Evolutionary conservation across 2,329 filamentous ascomycete species (phyloP).

Genomic region (Rachicladosporium sp.): DNA sequence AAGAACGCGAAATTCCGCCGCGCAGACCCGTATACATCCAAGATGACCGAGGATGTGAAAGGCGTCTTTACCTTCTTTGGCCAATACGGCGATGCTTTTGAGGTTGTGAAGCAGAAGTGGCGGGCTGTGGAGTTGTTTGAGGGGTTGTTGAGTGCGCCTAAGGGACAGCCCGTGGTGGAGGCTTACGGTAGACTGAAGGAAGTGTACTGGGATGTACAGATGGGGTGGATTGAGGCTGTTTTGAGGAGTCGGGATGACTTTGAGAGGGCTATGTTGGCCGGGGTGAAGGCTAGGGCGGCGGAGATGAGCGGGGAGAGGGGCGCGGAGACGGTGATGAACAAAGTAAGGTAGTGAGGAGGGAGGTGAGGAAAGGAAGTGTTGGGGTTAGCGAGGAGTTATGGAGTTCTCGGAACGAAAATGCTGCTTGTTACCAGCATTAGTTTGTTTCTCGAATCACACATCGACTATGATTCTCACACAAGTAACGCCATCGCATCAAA

Average conservation of each 20-base stretch:
- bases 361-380: too few species aligned
- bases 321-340: slow-evolving; percentile 86
- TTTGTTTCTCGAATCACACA: too few species aligned
- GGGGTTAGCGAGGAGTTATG: too few species aligned
- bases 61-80: slow-evolving; percentile 85
- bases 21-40: slow-evolving; percentile 76
- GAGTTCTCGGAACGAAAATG: too few species aligned
- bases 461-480: too few species aligned
- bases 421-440: too few species aligned
- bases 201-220: slow-evolving; percentile 84
- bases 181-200: slow-evolving; percentile 75
- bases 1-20: slow-evolving; percentile 80
- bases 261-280: slow-evolving; percentile 76
- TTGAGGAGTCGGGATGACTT: slow-evolving; percentile 82
- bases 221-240: slow-evolving; percentile 91
- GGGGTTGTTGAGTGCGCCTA: slow-evolving; percentile 59
- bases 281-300: slow-evolving; percentile 78
- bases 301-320: slow-evolving; percentile 71
- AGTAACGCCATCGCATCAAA: too few species aligned
- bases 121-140: slow-evolving; percentile 77
- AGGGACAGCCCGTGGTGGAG: slow-evolving; percentile 59
- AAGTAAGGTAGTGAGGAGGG: slow-evolving; percentile 51
- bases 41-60: slow-evolving; percentile 84
- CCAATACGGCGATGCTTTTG: slow-evolving; percentile 56
- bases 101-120: slow-evolving; percentile 81